phyloP scores from a whole-genome alignment of 148 eudicot species.

The Beta vulgaris region DNA sequence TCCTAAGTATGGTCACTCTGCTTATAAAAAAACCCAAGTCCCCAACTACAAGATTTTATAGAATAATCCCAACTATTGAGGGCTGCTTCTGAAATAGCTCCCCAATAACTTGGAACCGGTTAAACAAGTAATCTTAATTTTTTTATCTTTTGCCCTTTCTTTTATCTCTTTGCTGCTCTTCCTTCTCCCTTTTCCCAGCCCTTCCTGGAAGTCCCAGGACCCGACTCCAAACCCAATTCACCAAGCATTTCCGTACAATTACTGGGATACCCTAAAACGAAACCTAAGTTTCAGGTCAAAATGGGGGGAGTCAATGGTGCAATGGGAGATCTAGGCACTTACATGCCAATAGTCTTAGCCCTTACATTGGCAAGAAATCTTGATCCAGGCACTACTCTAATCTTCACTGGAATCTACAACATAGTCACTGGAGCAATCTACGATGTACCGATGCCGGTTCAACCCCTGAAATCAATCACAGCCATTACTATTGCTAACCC shows the following conservation, averaged over 20 bases:
- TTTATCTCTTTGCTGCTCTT: no score
- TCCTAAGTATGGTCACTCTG: no score
- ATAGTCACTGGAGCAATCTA: slow-evolving; percentile 66
- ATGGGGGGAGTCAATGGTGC: slow-evolving; percentile 89
- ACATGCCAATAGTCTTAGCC: slow-evolving; percentile 76
- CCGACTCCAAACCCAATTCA: slow-evolving; percentile 13
- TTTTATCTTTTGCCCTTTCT: no score
- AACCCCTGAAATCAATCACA: slow-evolving; percentile 89
- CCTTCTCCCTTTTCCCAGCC: no score
- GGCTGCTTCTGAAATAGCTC: no score
- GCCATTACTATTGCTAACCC: slow-evolving; percentile 72
- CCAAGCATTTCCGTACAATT: slow-evolving; percentile 13
- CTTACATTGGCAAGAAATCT: slow-evolving; percentile 67
- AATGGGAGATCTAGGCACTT: slow-evolving; percentile 93
- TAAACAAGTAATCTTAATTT: no score
- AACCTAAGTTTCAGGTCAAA: slow-evolving; percentile 59
- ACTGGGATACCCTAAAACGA: slow-evolving; percentile 30
- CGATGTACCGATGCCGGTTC: slow-evolving; percentile 94
- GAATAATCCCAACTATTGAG: no score
- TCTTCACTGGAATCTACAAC: slow-evolving; percentile 81
- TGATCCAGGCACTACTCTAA: slow-evolving; percentile 75
- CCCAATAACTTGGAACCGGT: no score
- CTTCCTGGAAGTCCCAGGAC: no score
- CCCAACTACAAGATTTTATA: no score
- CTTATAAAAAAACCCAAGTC: no score